Evolutionary conservation across 805 yeast genomes (phyloP).

Genomic region (Starmerella riodocensis): DNA sequence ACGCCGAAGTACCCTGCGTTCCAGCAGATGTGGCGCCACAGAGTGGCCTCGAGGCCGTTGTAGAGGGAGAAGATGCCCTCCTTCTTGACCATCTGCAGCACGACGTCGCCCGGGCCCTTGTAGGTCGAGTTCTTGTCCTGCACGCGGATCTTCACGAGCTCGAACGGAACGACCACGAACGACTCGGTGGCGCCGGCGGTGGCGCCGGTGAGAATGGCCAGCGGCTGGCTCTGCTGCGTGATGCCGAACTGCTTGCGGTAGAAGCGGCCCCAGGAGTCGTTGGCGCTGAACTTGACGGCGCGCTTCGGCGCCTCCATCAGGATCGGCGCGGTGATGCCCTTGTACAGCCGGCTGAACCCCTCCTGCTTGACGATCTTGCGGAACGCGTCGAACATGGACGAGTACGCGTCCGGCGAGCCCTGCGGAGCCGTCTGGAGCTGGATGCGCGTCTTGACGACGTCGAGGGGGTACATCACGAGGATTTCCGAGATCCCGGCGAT

Average conservation of each 20-base stretch:
- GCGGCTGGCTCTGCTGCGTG: constrained; percentile 56
- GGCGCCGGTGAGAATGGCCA: constrained; percentile 89
- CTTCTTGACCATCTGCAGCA: constrained; percentile 50
- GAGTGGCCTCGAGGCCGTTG: constrained; percentile 90
- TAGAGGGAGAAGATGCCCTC: constrained; percentile 79
- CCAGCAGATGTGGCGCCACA: constrained; percentile 96
- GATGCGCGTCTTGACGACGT: constrained; percentile 92
- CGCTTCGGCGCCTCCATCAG: constrained; percentile 99
- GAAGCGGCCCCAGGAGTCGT: constrained; percentile 87
- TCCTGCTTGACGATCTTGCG: constrained; percentile 72
- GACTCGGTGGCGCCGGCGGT: constrained; percentile 97
- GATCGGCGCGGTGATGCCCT: constrained; percentile 92
- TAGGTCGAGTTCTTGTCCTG: constrained; percentile 79
- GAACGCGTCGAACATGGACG: constrained; percentile 74
- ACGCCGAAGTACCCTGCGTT: constrained; percentile 96
- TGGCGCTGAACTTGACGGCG: constrained; percentile 96
- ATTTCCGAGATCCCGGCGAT: constrained; percentile 96
- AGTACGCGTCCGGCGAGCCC: constrained; percentile 41
- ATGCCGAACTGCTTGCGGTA: constrained; percentile 63
- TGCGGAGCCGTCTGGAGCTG: constrained; percentile 55
- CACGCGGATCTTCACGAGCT: constrained; percentile 82
- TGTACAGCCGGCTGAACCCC: constrained; percentile 71
- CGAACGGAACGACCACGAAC: constrained; percentile 95
- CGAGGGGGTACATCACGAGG: constrained; percentile 89
- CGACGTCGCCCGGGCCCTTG: constrained; percentile 73